A percentile compares a stretch with the other conserved stretches of the same genome.
phyloP scores from a whole-genome alignment of 169 alveolate species.

The Cryptosporidium baileyi region DNA sequence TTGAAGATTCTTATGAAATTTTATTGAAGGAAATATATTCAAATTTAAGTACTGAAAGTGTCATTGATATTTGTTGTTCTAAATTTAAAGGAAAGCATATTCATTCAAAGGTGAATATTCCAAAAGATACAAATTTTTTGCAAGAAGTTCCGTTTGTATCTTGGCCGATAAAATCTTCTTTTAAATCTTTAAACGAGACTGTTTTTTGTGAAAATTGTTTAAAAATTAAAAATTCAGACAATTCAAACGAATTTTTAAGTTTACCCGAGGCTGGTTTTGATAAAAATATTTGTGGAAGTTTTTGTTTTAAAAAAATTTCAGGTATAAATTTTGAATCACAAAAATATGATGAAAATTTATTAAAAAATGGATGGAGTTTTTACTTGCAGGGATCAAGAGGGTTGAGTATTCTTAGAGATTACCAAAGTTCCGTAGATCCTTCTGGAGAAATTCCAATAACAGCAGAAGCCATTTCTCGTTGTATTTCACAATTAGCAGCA shows the following conservation, averaged over 20 bases:
- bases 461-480: slow-evolving; percentile 72
- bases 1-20: background rate
- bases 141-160: slow-evolving; percentile 48
- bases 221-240: background rate
- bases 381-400: slow-evolving; percentile 29
- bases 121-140: slow-evolving; percentile 14
- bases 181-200: background rate
- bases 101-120: slow-evolving; percentile 13
- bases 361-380: slow-evolving; percentile 49
- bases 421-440: slow-evolving; percentile 39
- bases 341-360: background rate
- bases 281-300: slow-evolving; percentile 11
- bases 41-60: background rate
- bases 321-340: background rate
- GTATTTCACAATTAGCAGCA: slow-evolving; percentile 73
- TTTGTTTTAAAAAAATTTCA: slow-evolving; percentile 19
- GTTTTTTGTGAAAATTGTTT: slow-evolving; percentile 54
- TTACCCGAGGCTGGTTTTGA: background rate
- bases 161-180: slow-evolving; percentile 56
- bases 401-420: background rate
- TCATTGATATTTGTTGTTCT: slow-evolving; percentile 9
- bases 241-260: slow-evolving; percentile 1
- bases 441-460: slow-evolving; percentile 69
- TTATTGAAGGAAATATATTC: background rate
- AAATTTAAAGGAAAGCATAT: slow-evolving; percentile 39